A percentile compares a stretch with the other conserved stretches of the same genome.
Evolutionary conservation across 371 early-diverging fungal genomes (phyloP).

Genomic region (Saksenaea vasiformis): DNA sequence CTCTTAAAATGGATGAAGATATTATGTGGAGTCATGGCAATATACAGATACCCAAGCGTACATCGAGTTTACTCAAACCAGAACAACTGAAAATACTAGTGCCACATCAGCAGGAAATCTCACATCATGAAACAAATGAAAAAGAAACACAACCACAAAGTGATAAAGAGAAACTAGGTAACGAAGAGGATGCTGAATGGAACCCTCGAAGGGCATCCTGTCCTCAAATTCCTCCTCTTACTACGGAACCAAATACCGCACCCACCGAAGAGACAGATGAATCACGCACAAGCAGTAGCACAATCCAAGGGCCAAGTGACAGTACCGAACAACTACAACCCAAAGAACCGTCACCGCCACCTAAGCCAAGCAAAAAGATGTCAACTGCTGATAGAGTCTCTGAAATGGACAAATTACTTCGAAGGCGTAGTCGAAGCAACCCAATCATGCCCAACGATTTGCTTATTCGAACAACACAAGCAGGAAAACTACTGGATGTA

Average conservation of each 20-base stretch:
- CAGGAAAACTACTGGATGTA: background rate
- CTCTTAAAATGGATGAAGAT: constrained; percentile 11
- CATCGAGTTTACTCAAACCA: background rate
- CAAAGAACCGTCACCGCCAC: background rate
- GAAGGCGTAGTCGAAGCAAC: constrained; percentile 19
- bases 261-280: background rate
- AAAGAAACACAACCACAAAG: background rate
- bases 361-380: background rate
- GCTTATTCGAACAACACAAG: background rate
- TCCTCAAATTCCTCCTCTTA: constrained; percentile 21
- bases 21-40: background rate
- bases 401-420: constrained; percentile 12
- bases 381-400: background rate
- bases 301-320: background rate
- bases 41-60: background rate
- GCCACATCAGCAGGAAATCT: background rate
- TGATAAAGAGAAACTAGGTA: background rate
- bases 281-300: background rate
- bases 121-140: background rate
- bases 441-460: constrained; percentile 5
- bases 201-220: constrained; percentile 18
- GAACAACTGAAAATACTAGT: background rate
- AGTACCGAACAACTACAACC: background rate
- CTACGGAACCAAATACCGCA: constrained; percentile 1
- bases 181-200: background rate